Base-by-base conservation (phyloP, 345 rosid genomes). In the Pseudoturritis turrita region DNA sequence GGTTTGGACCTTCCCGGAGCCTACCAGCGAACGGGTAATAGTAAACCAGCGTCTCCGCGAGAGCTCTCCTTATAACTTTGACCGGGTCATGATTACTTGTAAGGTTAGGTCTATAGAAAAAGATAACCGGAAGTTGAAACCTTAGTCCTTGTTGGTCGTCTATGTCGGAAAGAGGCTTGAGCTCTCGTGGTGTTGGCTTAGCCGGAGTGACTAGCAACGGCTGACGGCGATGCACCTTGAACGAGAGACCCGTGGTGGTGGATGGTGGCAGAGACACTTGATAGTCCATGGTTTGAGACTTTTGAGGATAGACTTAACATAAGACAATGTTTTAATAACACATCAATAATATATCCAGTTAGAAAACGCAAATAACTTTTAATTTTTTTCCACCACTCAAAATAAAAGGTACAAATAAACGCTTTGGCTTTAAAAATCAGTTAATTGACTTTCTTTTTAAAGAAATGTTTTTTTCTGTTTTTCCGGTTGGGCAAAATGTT, bases 11-110 rank as follows among this genome's bases (percentile, higher is more conserved):
- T 58, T 87, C 85, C 29, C 78, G 68, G 23, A 85, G 84, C 69
- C 88, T 57, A 8, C 92, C 89, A 4, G 89, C 92, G 2, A 85
- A 66, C 0, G 88, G 89, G 35, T 85, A 82, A 40, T 82, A 87
- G 53, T 56, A 70, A 25, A 83, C 88, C 2, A 87, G 78, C 2
- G 83, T 21, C 17, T 77, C 36, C 0, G 85, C 65, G 0, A 85
- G 68, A n/a, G 83, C 92, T 26, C 31, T 76, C 50, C 62, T 74
- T 11, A 87, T 62, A 37, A 80, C 77, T 62, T 57, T 39, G 21
- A 61, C 87, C 0, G 87, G 88, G 31, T 85, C 88, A 39, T 40
- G 81, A 12, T 76, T 66, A 58, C 21, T 66, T 23, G 58, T 18
- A 37, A 61, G 56, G 41, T 76, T 76, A 6, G 65, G 37, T 58